Percentiles rank a stretch among this genome's conserved stretches.
These are phyloP conservation scores for Alternaria alternata DNA, from an alignment of 2,329 filamentous ascomycete genomes.

Conservation along the genomic window DNA sequence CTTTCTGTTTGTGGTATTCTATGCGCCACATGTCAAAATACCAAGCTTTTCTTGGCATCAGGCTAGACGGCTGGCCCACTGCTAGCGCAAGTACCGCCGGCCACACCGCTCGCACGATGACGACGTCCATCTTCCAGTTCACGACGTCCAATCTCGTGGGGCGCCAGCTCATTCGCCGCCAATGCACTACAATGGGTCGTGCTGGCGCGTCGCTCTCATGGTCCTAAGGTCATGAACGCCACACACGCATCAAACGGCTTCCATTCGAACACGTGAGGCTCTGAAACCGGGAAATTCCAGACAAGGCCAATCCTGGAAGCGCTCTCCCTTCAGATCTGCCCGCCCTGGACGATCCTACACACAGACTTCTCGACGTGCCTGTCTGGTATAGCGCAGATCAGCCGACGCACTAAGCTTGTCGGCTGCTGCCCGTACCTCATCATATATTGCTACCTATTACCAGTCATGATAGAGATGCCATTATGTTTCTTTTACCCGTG, in stretches of 20 bases:
- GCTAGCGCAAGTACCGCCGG: slow-evolving; percentile 6
- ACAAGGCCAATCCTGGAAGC: slow-evolving; percentile 17
- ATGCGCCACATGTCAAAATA: slow-evolving; percentile 11
- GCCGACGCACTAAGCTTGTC: slow-evolving; percentile 12
- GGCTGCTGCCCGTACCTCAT: slow-evolving; percentile 4
- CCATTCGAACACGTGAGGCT: slow-evolving; percentile 5
- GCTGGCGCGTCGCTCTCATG: slow-evolving; percentile 3
- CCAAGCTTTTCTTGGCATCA: slow-evolving; percentile 15
- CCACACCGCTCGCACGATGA: slow-evolving; percentile 19
- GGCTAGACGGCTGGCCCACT: slow-evolving; percentile 3
- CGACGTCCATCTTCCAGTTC: slow-evolving; percentile 14
- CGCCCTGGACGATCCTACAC: slow-evolving; percentile 21
- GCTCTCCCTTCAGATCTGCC: slow-evolving; percentile 20
- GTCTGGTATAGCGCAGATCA: slow-evolving; percentile 9
- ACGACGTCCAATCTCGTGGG: slow-evolving; percentile 1
- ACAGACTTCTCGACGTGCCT: slow-evolving; percentile 2
- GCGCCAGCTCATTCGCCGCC: slow-evolving; percentile 9
- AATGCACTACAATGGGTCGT: neutral
- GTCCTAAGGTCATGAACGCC: slow-evolving; percentile 1
- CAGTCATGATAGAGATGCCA: neutral
- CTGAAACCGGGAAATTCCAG: slow-evolving; percentile 11
- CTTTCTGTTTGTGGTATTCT: neutral
- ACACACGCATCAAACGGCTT: slow-evolving; percentile 6
- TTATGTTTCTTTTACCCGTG: neutral
- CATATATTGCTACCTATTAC: slow-evolving; percentile 8